Percentiles rank a stretch among this genome's conserved stretches.
phyloP scores from a whole-genome alignment of 2,329 filamentous ascomycete species.

The Microsporum ferrugineum region DNA sequence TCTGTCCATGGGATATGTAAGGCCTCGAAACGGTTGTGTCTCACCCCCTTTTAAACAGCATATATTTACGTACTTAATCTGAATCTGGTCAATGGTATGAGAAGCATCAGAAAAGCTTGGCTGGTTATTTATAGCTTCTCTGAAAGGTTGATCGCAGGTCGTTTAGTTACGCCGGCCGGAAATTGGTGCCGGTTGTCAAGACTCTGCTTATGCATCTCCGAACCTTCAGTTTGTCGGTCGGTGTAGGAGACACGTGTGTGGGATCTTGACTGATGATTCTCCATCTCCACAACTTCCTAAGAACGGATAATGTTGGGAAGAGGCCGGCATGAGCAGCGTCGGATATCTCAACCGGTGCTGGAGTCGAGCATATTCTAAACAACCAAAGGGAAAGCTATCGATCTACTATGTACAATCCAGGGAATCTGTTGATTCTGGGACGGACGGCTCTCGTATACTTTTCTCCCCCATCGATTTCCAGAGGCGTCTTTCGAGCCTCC shows the following conservation, averaged over 20 bases:
- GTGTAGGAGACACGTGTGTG: not conserved
- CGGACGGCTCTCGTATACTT: not conserved
- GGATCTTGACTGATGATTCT: not conserved
- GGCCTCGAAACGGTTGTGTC: not conserved
- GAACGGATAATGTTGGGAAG: not conserved
- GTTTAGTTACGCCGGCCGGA: not conserved
- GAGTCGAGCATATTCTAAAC: not conserved
- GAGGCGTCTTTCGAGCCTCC: not conserved
- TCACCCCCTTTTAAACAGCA: not conserved
- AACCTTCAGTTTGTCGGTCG: not conserved
- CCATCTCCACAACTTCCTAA: not conserved
- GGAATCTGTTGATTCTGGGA: not conserved
- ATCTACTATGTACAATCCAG: not conserved
- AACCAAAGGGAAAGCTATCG: not conserved
- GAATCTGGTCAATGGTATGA: not conserved
- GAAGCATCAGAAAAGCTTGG: not conserved
- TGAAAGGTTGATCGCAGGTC: not conserved
- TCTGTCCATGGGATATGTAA: not conserved
- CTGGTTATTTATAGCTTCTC: not conserved
- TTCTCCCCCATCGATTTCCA: not conserved
- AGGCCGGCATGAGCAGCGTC: not conserved
- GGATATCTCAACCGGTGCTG: not conserved
- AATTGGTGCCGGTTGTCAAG: not conserved
- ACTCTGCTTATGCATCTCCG: not conserved
- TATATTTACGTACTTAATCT: not conserved